phyloP scores from a whole-genome alignment of 495 filamentous ascomycete species.

The Poronia punctata region DNA sequence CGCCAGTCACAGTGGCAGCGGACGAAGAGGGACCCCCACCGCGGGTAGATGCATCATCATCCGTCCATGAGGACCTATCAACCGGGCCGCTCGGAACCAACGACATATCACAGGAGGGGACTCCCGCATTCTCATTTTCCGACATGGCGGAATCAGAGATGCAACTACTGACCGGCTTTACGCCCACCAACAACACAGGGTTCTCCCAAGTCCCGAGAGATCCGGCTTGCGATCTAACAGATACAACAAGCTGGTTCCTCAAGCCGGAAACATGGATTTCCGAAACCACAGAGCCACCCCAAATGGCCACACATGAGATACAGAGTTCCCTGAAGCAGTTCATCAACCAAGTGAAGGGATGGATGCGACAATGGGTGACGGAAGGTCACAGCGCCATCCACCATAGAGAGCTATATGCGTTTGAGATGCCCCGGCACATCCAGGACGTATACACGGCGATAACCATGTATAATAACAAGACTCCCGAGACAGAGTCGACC shows the following conservation, averaged over 20 bases:
- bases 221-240: too few relatives aligned
- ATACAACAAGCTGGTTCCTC: conserved; percentile 20
- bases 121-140: too few relatives aligned
- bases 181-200: too few relatives aligned
- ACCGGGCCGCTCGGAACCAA: background rate
- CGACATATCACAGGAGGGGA: background rate
- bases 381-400: conserved; percentile 16
- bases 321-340: conserved; percentile 10
- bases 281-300: conserved; percentile 4
- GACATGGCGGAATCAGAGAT: too few relatives aligned
- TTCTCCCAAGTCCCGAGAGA: too few relatives aligned
- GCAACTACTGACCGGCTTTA: too few relatives aligned
- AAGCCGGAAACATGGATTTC: conserved; percentile 15
- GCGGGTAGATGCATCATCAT: too few relatives aligned
- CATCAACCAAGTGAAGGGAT: conserved; percentile 12
- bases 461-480: conserved; percentile 13
- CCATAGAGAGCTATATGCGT: conserved; percentile 14
- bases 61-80: too few relatives aligned
- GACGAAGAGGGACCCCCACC: conserved; percentile 1
- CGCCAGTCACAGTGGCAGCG: background rate
- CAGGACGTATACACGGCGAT: conserved; percentile 20
- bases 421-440: conserved; percentile 16
- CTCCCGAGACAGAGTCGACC: conserved; percentile 4
- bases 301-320: background rate
- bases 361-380: conserved; percentile 21